Conservation (phyloP, 83 land plant species). For the Picea abies region DNA sequence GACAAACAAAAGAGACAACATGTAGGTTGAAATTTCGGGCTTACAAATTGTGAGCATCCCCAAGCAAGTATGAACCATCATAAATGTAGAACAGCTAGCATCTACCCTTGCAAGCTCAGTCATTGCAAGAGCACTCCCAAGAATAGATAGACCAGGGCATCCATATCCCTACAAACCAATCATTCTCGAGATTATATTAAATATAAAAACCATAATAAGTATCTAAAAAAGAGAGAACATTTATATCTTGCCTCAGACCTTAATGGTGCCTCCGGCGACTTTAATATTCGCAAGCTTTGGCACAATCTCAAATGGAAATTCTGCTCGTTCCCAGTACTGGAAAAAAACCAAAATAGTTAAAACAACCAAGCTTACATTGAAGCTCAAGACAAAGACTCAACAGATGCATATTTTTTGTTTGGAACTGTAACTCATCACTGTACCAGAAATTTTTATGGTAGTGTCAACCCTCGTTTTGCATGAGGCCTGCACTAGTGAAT, state of each 20-base stretch:
- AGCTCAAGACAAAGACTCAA: background rate
- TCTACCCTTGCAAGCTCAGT: conserved; percentile 93
- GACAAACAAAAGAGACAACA: background rate
- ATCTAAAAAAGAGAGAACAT: background rate
- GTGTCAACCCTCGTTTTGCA: too few species aligned
- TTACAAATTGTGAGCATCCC: conserved; percentile 95
- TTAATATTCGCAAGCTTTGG: conserved; percentile 70
- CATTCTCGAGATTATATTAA: background rate
- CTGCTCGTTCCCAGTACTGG: conserved; percentile 97
- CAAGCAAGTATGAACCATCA: conserved; percentile 86
- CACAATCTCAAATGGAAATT: conserved; percentile 90
- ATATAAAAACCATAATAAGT: background rate
- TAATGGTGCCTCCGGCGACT: conserved; percentile 92
- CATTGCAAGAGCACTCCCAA: conserved; percentile 69
- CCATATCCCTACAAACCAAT: conserved; percentile 79
- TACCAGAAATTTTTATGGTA: background rate
- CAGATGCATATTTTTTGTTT: background rate
- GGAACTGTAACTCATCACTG: background rate
- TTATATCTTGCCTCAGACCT: conserved; percentile 42
- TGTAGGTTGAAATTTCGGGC: background rate
- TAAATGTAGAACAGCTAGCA: conserved; percentile 95
- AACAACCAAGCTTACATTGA: background rate
- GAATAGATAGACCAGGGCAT: conserved; percentile 82
- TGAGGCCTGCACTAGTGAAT: too few species aligned
- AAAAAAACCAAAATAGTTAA: background rate